phyloP scores from a whole-genome alignment of 345 rosid genomes.

The Citrus cavaleriei region DNA sequence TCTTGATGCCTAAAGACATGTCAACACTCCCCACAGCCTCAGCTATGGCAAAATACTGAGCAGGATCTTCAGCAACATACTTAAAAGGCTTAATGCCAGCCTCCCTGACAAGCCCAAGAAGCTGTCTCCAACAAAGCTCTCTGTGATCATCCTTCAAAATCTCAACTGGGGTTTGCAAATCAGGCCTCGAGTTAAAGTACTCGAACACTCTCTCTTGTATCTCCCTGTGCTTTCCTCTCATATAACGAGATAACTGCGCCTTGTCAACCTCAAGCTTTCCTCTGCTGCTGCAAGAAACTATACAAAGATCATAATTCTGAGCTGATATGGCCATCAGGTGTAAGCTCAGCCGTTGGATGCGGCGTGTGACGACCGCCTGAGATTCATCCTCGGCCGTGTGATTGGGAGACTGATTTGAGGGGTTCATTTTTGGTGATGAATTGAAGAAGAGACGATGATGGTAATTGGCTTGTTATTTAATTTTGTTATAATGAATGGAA shows the following conservation, averaged over 20 bases:
- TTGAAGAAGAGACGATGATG: neutral
- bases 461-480: neutral
- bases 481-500: conserved; percentile 10
- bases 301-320: neutral
- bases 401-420: neutral
- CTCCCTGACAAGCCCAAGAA: conserved; percentile 65
- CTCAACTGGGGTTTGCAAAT: conserved; percentile 88
- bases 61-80: conserved; percentile 74
- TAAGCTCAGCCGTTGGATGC: conserved; percentile 51
- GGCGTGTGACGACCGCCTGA: conserved; percentile 24
- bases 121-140: conserved; percentile 87
- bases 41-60: conserved; percentile 64
- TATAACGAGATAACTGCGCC: conserved; percentile 38
- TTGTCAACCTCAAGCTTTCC: conserved; percentile 50
- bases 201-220: conserved; percentile 66
- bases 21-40: conserved; percentile 93
- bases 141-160: conserved; percentile 73
- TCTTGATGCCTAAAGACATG: conserved; percentile 87
- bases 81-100: conserved; percentile 73
- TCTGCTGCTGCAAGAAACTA: conserved; percentile 36
- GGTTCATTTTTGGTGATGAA: neutral
- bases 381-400: conserved; percentile 27
- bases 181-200: conserved; percentile 67
- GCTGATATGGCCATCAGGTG: conserved; percentile 33
- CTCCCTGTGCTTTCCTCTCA: conserved; percentile 80